A percentile compares a stretch with the other conserved stretches of the same genome.
Conservation (phyloP, 2,329 filamentous ascomycete species). For the Diaporthe sp. region DNA sequence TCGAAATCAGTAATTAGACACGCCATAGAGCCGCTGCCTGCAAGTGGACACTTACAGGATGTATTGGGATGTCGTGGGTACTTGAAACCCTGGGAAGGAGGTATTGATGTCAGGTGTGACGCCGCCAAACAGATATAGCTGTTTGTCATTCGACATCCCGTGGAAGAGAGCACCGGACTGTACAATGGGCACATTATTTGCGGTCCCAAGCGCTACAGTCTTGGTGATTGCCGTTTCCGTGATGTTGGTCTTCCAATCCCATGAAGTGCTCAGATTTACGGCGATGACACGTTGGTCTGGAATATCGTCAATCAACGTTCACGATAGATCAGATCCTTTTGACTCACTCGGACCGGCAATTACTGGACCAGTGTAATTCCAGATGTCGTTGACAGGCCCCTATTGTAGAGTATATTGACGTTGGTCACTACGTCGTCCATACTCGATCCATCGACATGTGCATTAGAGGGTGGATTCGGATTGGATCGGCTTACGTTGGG, state of each 20-base stretch:
- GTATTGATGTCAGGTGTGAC: not conserved
- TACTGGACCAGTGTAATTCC: not conserved
- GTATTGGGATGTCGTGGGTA: not conserved
- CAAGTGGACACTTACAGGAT: not conserved
- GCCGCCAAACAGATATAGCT: not conserved
- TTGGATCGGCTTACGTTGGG: not conserved
- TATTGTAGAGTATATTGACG: not conserved
- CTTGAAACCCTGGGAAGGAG: not conserved
- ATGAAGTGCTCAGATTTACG: not conserved
- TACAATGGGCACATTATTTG: not conserved
- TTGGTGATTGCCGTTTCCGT: not conserved
- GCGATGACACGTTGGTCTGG: not conserved
- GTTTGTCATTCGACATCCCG: not conserved
- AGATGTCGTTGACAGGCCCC: not conserved
- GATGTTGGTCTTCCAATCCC: slow-evolving; percentile 7
- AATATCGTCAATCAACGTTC: not conserved
- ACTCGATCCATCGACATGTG: not conserved
- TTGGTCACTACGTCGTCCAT: not conserved
- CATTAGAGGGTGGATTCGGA: not conserved
- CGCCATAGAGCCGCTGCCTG: not conserved
- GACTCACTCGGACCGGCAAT: not conserved
- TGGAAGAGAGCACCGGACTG: not conserved
- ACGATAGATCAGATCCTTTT: rapidly evolving
- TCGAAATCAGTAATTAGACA: not conserved
- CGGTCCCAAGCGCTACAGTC: not conserved